These are phyloP conservation scores for Xylaria arbuscula DNA, from an alignment of 2,329 filamentous ascomycete species.

Conservation along the genomic window DNA sequence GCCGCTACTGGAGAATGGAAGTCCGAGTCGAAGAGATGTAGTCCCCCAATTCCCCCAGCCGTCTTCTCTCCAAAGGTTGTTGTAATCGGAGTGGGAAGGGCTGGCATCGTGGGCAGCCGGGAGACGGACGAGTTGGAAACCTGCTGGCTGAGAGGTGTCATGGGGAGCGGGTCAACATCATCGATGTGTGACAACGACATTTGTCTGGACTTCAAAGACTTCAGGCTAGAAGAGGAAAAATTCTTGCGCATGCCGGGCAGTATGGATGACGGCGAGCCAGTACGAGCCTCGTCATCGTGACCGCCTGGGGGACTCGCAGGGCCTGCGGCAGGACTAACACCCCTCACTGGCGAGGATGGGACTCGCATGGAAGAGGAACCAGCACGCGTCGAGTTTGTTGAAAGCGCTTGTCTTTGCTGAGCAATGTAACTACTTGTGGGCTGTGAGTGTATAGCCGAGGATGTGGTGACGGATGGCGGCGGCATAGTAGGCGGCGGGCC, in stretches of 20 bases:
- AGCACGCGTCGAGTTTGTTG: constrained; percentile 51
- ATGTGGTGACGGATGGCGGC: constrained; percentile 42
- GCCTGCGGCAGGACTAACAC: constrained; percentile 42
- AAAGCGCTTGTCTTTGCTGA: constrained; percentile 57
- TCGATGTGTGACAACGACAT: constrained; percentile 73
- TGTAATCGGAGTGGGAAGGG: constrained; percentile 74
- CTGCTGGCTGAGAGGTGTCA: constrained; percentile 77
- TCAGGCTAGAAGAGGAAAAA: constrained; percentile 75
- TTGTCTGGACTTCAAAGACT: constrained; percentile 78
- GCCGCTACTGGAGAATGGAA: constrained; percentile 74
- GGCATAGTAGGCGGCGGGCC: constrained; percentile 43
- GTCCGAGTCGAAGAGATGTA: constrained; percentile 85
- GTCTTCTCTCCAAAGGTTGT: constrained; percentile 69
- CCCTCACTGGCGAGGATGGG: constrained; percentile 51
- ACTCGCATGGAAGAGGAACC: constrained; percentile 50
- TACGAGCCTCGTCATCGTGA: constrained; percentile 56
- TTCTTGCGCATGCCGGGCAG: constrained; percentile 70
- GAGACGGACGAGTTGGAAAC: constrained; percentile 63
- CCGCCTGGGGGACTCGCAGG: constrained; percentile 50
- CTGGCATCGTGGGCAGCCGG: constrained; percentile 67
- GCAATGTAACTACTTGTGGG: constrained; percentile 53
- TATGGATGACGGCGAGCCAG: constrained; percentile 64
- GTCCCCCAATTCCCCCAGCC: constrained; percentile 70
- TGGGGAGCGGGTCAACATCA: constrained; percentile 75
- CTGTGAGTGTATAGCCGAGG: constrained; percentile 45